These are phyloP conservation scores for Pueraria montana DNA, from an alignment of 306 rosid species.

Conservation along the genomic window DNA sequence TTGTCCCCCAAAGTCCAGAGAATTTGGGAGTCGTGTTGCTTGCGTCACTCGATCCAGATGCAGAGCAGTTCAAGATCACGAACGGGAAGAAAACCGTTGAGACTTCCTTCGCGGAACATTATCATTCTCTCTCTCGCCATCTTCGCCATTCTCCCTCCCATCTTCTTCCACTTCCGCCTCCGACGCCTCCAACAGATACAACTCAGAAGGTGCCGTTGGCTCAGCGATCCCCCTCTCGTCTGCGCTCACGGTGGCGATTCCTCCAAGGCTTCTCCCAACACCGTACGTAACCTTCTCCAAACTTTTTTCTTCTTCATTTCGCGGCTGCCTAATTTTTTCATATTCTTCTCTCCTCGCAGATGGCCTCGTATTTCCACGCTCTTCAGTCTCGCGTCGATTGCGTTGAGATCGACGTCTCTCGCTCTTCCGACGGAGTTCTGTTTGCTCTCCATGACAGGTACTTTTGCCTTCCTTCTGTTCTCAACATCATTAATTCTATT, in stretches of 20 bases:
- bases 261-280: constrained; percentile 77
- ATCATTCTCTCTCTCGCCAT: constrained; percentile 58
- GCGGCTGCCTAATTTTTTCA: neutral
- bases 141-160: constrained; percentile 75
- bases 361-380: constrained; percentile 78
- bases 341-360: constrained; percentile 48
- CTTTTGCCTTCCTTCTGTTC: constrained; percentile 18
- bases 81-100: neutral
- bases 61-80: neutral
- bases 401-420: constrained; percentile 93
- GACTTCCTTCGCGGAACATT: constrained; percentile 54
- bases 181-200: constrained; percentile 69
- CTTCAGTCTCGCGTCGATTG: constrained; percentile 78
- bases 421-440: constrained; percentile 83
- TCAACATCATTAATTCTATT: too few species aligned
- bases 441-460: constrained; percentile 96
- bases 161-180: constrained; percentile 80
- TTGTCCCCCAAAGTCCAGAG: too few species aligned
- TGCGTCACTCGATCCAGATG: too few species aligned
- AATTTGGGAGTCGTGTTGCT: too few species aligned
- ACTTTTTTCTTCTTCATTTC: too few species aligned
- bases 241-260: constrained; percentile 99
- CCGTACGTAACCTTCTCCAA: constrained; percentile 58
- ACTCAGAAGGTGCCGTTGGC: constrained; percentile 70
- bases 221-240: constrained; percentile 76